These are phyloP conservation scores for Chrysosporium queenslandicum DNA, from an alignment of 2,329 filamentous ascomycete species.

Conservation along the genomic window DNA sequence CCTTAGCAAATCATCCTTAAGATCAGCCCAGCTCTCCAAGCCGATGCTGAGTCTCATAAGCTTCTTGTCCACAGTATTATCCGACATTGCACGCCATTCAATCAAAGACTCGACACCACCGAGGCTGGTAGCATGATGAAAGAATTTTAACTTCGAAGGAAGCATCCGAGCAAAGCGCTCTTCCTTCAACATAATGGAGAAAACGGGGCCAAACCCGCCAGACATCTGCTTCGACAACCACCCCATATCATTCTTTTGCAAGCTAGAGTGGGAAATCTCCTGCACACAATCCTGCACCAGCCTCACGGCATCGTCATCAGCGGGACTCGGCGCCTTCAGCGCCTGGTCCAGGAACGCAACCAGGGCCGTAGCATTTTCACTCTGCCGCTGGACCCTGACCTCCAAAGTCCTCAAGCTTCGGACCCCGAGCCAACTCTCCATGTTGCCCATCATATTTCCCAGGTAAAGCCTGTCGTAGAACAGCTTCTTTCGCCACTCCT, in stretches of 20 bases:
- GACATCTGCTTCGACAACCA: slow-evolving; percentile 90
- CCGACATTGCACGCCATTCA: slow-evolving; percentile 90
- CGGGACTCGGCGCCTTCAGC: slow-evolving; percentile 32
- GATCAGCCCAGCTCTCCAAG: slow-evolving; percentile 75
- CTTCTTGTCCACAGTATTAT: slow-evolving; percentile 58
- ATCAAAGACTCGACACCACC: slow-evolving; percentile 93
- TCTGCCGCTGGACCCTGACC: slow-evolving; percentile 69
- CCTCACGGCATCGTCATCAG: slow-evolving; percentile 34
- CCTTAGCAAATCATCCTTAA: slow-evolving; percentile 62
- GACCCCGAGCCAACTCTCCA: slow-evolving; percentile 88
- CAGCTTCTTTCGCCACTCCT: slow-evolving; percentile 53
- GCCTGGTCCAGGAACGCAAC: slow-evolving; percentile 60
- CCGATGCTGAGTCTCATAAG: slow-evolving; percentile 77
- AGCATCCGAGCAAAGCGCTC: slow-evolving; percentile 54
- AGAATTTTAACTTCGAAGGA: slow-evolving; percentile 68
- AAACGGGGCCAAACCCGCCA: slow-evolving; percentile 79
- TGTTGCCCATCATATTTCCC: slow-evolving; percentile 73
- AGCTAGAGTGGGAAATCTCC: slow-evolving; percentile 62
- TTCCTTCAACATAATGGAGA: slow-evolving; percentile 58
- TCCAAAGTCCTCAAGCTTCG: slow-evolving; percentile 78
- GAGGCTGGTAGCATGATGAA: slow-evolving; percentile 89
- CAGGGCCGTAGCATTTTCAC: slow-evolving; percentile 56
- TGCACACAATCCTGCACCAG: slow-evolving; percentile 47
- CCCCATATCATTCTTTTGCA: slow-evolving; percentile 57
- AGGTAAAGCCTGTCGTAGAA: slow-evolving; percentile 62